phyloP scores from a whole-genome alignment of 2,329 filamentous ascomycete genomes.

The Colletotrichum lentis region DNA sequence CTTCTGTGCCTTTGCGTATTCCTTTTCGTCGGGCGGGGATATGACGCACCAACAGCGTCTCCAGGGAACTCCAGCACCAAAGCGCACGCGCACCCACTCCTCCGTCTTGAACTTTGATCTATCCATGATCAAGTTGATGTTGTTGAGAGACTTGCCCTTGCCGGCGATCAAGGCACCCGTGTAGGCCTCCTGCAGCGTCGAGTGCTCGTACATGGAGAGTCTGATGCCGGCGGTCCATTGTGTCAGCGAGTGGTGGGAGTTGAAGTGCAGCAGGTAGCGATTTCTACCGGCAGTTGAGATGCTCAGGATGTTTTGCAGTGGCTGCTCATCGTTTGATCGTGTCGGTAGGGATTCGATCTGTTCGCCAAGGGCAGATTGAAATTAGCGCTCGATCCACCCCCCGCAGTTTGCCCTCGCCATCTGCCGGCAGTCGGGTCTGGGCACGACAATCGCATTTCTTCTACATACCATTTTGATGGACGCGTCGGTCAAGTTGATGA shows the following conservation, averaged over 20 bases:
- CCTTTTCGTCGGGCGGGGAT: slow-evolving; percentile 91
- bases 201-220: slow-evolving; percentile 92
- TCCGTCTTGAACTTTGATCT: slow-evolving; percentile 78
- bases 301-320: slow-evolving; percentile 92
- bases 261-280: slow-evolving; percentile 94
- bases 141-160: slow-evolving; percentile 88
- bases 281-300: slow-evolving; percentile 96
- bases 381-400: slow-evolving; percentile 29
- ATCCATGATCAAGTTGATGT: slow-evolving; percentile 89
- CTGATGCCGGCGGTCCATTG: slow-evolving; percentile 97
- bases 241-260: slow-evolving; percentile 88
- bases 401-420: slow-evolving; percentile 14
- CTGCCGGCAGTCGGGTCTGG: neutral
- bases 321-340: slow-evolving; percentile 76
- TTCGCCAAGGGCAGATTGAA: slow-evolving; percentile 13
- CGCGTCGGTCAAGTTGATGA: slow-evolving; percentile 96
- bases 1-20: slow-evolving; percentile 84
- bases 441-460: neutral
- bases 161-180: slow-evolving; percentile 95
- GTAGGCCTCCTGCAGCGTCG: slow-evolving; percentile 93
- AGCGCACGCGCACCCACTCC: slow-evolving; percentile 94
- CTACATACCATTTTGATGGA: slow-evolving; percentile 91
- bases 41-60: slow-evolving; percentile 97
- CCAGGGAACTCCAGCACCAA: slow-evolving; percentile 96
- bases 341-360: slow-evolving; percentile 91